These are phyloP conservation scores for Fusarium virguliforme DNA, from an alignment of 2,329 filamentous ascomycete genomes.

Conservation along the genomic window DNA sequence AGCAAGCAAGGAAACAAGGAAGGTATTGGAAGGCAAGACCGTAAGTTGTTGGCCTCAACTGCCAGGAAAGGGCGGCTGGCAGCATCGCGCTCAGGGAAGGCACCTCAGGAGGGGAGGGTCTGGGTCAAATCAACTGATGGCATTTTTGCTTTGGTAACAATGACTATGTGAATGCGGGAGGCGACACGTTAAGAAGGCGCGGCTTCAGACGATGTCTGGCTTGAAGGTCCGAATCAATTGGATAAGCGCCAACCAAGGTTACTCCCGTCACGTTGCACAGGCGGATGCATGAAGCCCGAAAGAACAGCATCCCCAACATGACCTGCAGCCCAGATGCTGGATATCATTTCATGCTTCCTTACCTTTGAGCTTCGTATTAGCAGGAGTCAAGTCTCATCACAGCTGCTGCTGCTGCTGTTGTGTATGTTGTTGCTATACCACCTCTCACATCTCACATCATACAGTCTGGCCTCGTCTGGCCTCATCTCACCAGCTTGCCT, in stretches of 20 bases:
- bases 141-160: slow-evolving; percentile 28
- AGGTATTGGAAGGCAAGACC: slow-evolving; percentile 19
- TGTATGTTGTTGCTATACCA: slow-evolving; percentile 19
- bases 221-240: slow-evolving; percentile 38
- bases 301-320: slow-evolving; percentile 28
- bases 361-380: not conserved
- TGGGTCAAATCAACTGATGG: slow-evolving; percentile 17
- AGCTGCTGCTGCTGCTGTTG: slow-evolving; percentile 10
- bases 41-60: slow-evolving; percentile 42
- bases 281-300: slow-evolving; percentile 38
- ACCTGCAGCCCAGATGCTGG: slow-evolving; percentile 23
- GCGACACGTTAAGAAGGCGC: slow-evolving; percentile 47
- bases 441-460: slow-evolving; percentile 25
- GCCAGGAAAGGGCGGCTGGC: slow-evolving; percentile 33
- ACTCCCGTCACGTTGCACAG: slow-evolving; percentile 26
- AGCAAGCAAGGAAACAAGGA: slow-evolving; percentile 24
- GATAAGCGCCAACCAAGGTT: slow-evolving; percentile 27
- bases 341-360: slow-evolving; percentile 9
- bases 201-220: slow-evolving; percentile 35
- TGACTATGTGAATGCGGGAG: slow-evolving; percentile 38
- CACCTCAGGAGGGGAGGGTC: slow-evolving; percentile 23
- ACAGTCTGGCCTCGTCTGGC: slow-evolving; percentile 30
- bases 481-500: slow-evolving; percentile 23
- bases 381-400: slow-evolving; percentile 26
- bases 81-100: slow-evolving; percentile 28